Percentiles rank a stretch among this genome's conserved stretches.
phyloP scores from a whole-genome alignment of 2,329 filamentous ascomycete species.

The Pestalotiopsis sp. region DNA sequence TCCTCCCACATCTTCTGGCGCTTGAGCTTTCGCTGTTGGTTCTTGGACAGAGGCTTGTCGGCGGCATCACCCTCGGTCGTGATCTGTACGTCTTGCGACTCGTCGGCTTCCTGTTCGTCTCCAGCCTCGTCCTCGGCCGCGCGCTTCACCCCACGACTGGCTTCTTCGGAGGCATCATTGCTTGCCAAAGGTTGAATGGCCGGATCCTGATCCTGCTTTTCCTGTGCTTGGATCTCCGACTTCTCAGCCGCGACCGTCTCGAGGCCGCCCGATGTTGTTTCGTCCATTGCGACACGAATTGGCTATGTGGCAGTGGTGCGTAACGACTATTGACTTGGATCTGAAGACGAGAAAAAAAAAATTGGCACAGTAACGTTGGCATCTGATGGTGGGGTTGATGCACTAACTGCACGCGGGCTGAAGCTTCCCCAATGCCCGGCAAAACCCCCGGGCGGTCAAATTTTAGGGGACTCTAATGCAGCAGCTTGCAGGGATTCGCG shows the following conservation, averaged over 20 bases:
- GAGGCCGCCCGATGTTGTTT: conserved; percentile 9
- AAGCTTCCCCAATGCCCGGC: not conserved
- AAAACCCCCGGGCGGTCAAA: conserved; percentile 10
- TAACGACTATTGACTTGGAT: too few species aligned
- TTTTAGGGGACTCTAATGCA: conserved; percentile 24
- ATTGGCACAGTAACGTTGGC: not conserved
- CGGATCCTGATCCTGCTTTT: conserved; percentile 16
- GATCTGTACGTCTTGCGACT: conserved; percentile 68
- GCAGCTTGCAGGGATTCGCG: conserved; percentile 15
- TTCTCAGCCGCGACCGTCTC: conserved; percentile 14
- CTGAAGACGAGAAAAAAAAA: not conserved
- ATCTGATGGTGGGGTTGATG: conserved; percentile 12
- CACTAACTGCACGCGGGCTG: not conserved
- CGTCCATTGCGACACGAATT: conserved; percentile 1
- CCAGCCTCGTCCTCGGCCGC: conserved; percentile 53
- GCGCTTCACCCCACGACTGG: conserved; percentile 25
- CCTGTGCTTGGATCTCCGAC: conserved; percentile 14
- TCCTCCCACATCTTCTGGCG: conserved; percentile 77
- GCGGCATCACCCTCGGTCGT: conserved; percentile 7
- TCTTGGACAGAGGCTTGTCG: conserved; percentile 70
- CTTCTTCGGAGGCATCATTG: conserved; percentile 2
- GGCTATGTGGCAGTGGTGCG: not conserved
- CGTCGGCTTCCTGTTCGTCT: conserved; percentile 54
- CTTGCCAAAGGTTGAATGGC: conserved; percentile 9
- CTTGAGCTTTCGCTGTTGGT: conserved; percentile 78